Conservation (phyloP, 495 filamentous ascomycete species). For the Evernia prunastri region DNA sequence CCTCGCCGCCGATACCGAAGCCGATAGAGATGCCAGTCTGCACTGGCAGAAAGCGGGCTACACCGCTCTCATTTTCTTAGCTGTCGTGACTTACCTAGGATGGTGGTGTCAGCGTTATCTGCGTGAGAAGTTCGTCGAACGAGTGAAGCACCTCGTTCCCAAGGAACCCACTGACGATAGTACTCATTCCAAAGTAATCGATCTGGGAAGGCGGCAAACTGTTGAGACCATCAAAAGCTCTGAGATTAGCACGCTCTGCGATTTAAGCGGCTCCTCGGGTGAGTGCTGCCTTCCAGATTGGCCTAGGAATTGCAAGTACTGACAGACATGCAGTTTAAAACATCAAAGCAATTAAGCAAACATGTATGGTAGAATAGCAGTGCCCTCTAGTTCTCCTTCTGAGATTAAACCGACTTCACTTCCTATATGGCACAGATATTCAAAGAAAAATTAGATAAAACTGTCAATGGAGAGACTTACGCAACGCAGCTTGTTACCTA, state of each 20-base stretch:
- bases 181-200: not conserved
- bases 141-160: constrained; percentile 11
- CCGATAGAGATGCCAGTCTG: constrained; percentile 21
- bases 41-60: constrained; percentile 33
- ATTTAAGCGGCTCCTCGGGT: not conserved
- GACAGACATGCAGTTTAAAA: not conserved
- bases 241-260: not conserved
- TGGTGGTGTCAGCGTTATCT: constrained; percentile 36
- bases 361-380: not conserved
- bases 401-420: not conserved
- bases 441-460: not conserved
- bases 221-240: not conserved
- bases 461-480: not conserved
- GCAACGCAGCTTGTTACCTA: not conserved
- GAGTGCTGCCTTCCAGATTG: not conserved
- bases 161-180: not conserved
- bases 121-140: constrained; percentile 30
- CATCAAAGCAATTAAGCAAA: not conserved
- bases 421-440: not conserved
- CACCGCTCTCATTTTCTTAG: constrained; percentile 27
- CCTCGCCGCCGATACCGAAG: constrained; percentile 8
- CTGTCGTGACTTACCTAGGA: constrained; percentile 30
- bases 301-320: not conserved
- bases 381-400: not conserved
- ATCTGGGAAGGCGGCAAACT: not conserved